Percentiles rank a stretch among this genome's conserved stretches.
Evolutionary conservation across 2,329 filamentous ascomycete genomes (phyloP).

Genomic region (Xylariaceae sp.): DNA sequence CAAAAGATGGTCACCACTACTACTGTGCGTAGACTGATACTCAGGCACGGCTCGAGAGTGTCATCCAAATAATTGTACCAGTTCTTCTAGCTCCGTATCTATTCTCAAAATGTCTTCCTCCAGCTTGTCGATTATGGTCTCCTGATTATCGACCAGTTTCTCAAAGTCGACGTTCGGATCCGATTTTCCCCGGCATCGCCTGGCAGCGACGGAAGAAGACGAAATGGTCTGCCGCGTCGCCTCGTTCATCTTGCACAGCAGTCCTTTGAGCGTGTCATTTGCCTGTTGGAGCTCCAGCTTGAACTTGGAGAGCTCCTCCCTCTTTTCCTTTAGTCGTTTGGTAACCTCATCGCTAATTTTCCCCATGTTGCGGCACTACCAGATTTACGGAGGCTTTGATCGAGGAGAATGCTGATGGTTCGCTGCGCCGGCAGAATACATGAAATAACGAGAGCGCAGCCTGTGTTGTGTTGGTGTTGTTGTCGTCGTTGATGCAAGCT

Average conservation of each 20-base stretch:
- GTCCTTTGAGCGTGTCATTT: not conserved
- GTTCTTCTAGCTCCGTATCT: not conserved
- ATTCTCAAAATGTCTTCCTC: not conserved
- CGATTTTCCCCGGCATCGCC: not conserved
- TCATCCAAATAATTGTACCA: not conserved
- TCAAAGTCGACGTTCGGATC: not conserved
- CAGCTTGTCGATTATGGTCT: not conserved
- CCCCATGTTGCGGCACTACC: not conserved
- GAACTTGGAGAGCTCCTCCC: not conserved
- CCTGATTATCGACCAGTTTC: not conserved
- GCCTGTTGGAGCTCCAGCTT: not conserved
- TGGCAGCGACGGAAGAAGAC: not conserved
- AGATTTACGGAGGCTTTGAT: not conserved
- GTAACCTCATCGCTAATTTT: not conserved
- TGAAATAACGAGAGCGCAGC: not conserved
- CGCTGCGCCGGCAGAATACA: not conserved
- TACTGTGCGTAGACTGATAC: not conserved
- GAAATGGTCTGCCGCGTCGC: not conserved
- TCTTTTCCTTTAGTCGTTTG: not conserved
- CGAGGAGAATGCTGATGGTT: not conserved
- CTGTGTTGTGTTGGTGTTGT: too few species aligned
- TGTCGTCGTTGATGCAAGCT: not conserved
- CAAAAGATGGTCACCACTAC: not conserved
- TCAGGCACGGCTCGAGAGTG: not conserved
- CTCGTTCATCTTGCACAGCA: not conserved